A percentile compares a stretch with the other conserved stretches of the same genome.
phyloP scores from a whole-genome alignment of 2,329 filamentous ascomycete genomes.

The Colletotrichum higginsianum region DNA sequence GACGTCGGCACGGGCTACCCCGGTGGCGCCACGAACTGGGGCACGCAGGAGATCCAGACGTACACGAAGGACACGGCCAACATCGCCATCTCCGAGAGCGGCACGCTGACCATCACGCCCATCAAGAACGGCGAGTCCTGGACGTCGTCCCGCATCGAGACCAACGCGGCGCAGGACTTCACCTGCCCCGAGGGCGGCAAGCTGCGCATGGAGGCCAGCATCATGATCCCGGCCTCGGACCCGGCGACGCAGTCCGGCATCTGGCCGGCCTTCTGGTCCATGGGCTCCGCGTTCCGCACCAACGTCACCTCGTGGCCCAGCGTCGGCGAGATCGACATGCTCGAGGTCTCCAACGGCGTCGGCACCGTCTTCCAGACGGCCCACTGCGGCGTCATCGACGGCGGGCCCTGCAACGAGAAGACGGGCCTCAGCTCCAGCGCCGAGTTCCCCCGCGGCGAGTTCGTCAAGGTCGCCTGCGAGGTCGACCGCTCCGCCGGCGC shows the following conservation, averaged over 20 bases:
- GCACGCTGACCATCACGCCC: slow-evolving; percentile 45
- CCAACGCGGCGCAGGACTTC: slow-evolving; percentile 53
- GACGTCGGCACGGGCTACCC: slow-evolving; percentile 63
- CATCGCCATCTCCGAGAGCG: slow-evolving; percentile 54
- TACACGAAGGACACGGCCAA: slow-evolving; percentile 60
- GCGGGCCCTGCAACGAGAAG: slow-evolving; percentile 60
- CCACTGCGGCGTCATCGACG: slow-evolving; percentile 58
- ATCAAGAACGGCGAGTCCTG: slow-evolving; percentile 50
- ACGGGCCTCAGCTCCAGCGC: slow-evolving; percentile 50
- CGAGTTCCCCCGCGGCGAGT: slow-evolving; percentile 49
- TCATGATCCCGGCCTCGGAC: slow-evolving; percentile 54
- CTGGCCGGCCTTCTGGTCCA: slow-evolving; percentile 64
- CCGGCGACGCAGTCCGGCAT: slow-evolving; percentile 54
- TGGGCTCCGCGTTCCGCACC: slow-evolving; percentile 56
- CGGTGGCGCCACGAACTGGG: slow-evolving; percentile 62
- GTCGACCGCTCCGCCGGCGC: slow-evolving; percentile 49
- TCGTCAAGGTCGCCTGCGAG: slow-evolving; percentile 51
- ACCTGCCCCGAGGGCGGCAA: slow-evolving; percentile 50
- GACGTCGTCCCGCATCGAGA: slow-evolving; percentile 63
- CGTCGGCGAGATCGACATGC: slow-evolving; percentile 61
- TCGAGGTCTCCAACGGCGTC: slow-evolving; percentile 60
- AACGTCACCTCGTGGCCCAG: slow-evolving; percentile 59
- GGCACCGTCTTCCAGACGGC: slow-evolving; percentile 53
- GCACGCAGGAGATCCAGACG: slow-evolving; percentile 63
- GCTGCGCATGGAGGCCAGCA: slow-evolving; percentile 56